phyloP scores from a whole-genome alignment of 352 stramenopile genomes.

The Aphanomyces stellatus region DNA sequence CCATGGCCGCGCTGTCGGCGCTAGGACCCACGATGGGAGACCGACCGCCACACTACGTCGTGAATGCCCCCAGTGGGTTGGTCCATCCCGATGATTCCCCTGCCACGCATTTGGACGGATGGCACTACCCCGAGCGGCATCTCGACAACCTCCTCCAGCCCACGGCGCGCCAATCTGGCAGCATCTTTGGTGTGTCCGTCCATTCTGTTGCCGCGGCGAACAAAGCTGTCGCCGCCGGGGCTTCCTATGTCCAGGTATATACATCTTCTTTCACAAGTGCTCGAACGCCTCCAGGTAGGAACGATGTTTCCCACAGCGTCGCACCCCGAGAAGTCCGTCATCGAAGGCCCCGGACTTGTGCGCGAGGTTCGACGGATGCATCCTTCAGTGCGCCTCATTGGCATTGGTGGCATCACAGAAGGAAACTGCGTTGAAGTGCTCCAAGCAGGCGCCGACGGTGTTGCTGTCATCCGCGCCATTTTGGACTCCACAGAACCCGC shows the following conservation, averaged over 20 bases:
- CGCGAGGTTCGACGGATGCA: conserved; percentile 16
- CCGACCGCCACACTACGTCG: not conserved
- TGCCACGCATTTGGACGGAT: not conserved
- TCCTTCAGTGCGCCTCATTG: conserved; percentile 25
- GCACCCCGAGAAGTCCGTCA: conserved; percentile 35
- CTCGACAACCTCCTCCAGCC: not conserved
- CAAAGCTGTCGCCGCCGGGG: conserved; percentile 20
- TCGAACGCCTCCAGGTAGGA: conserved; percentile 25
- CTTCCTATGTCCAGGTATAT: conserved; percentile 40
- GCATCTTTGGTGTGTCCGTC: conserved; percentile 26
- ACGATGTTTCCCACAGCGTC: conserved; percentile 47
- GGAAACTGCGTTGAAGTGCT: conserved; percentile 27
- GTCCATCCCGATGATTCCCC: not conserved
- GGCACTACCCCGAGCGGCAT: conserved; percentile 13
- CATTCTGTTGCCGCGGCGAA: conserved; percentile 28
- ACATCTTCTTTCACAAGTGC: too few species aligned
- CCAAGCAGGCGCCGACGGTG: conserved; percentile 27
- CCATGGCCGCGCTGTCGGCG: not conserved
- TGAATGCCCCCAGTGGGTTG: conserved; percentile 1
- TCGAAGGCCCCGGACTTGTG: conserved; percentile 37
- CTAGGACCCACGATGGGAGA: not conserved
- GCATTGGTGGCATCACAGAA: conserved; percentile 33
- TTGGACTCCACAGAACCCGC: conserved; percentile 24
- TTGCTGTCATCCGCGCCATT: conserved; percentile 41
- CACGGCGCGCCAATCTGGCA: not conserved